Base-by-base conservation (phyloP, 768 basidiomycete genomes). In the Rhizopogon roseolus region DNA sequence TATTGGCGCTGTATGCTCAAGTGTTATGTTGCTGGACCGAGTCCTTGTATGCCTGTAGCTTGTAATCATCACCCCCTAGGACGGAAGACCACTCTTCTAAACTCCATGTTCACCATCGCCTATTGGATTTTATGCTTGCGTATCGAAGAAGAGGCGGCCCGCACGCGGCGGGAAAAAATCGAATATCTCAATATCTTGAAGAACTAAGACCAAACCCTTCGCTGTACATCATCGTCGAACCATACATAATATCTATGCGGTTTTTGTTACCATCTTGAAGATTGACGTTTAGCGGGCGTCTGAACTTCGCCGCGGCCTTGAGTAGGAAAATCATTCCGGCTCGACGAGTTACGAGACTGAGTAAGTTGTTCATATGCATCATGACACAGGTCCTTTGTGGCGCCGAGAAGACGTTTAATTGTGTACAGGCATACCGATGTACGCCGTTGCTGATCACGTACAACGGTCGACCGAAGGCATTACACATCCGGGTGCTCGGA, bases 31-130 rank as follows among this genome's bases (percentile, higher is more conserved):
- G 57, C 60, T 52, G 59, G 61, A 57, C 55, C 32, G n/a, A 60
- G 54, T 57, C 51, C 38, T 37, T 67, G 63, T 69, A 65, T 68
- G 58, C 57, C 49, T 65, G 56, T 67, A 66, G 58, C 60, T 56
- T 58, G 57, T 64, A 64, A 52, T 61, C 49, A 50, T 38, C 44
- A 34, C 56, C 48, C 42, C 37, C 48, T 43, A 50, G 37, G 49
- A 28, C 22, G 42, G 54, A 27, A 16, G 34, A 51, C 44, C 29
- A 17, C 16, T 42, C 54, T 60, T 54, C 58, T 58, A 22, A 54
- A 37, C 17, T 19, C 22, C 27, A 32, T 56, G 29, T 25, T 40
- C 36, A 25, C 34, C 29, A 14, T 42, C 50, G 52, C 55, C 41
- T 56, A 38, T 34, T 50, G n/a, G 46, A 45, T 43, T 28, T 53